These are phyloP conservation scores for Pichia manshurica DNA, from an alignment of 805 yeast species.

Conservation along the genomic window DNA sequence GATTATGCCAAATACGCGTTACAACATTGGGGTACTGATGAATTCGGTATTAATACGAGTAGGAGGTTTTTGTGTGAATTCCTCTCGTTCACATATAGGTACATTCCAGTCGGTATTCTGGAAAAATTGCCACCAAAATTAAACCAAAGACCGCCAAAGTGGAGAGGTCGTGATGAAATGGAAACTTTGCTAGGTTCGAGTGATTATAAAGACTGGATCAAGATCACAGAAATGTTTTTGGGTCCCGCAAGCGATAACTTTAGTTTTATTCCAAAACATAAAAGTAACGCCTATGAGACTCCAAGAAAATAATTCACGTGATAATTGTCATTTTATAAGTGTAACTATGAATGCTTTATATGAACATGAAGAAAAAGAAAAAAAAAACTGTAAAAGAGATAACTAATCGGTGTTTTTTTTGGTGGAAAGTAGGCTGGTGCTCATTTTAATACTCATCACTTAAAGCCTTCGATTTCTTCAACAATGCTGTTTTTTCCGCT, in stretches of 20 bases:
- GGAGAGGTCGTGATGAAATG: constrained; percentile 88
- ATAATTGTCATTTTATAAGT: neutral
- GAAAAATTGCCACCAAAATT: constrained; percentile 83
- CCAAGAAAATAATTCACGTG: constrained; percentile 6
- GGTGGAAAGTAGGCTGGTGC: neutral
- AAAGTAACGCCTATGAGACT: constrained; percentile 70
- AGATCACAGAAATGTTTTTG: constrained; percentile 87
- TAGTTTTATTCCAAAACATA: constrained; percentile 87
- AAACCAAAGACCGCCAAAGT: constrained; percentile 89
- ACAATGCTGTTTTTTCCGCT: constrained; percentile 57
- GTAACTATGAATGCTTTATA: neutral
- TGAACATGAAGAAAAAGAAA: neutral
- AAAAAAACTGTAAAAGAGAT: neutral
- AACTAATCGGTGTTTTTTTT: neutral
- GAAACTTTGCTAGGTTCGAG: constrained; percentile 84
- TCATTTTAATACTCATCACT: constrained; percentile 52
- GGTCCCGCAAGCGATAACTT: constrained; percentile 78
- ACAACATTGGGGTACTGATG: constrained; percentile 98
- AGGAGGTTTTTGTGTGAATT: constrained; percentile 93
- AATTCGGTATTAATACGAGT: constrained; percentile 81
- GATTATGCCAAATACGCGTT: constrained; percentile 74
- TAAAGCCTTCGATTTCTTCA: constrained; percentile 66
- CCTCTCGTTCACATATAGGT: constrained; percentile 87
- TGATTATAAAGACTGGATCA: constrained; percentile 93
- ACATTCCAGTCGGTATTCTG: constrained; percentile 88